Evolutionary conservation across 768 basidiomycete species (phyloP).

Genomic region (Amanita brunnescens): DNA sequence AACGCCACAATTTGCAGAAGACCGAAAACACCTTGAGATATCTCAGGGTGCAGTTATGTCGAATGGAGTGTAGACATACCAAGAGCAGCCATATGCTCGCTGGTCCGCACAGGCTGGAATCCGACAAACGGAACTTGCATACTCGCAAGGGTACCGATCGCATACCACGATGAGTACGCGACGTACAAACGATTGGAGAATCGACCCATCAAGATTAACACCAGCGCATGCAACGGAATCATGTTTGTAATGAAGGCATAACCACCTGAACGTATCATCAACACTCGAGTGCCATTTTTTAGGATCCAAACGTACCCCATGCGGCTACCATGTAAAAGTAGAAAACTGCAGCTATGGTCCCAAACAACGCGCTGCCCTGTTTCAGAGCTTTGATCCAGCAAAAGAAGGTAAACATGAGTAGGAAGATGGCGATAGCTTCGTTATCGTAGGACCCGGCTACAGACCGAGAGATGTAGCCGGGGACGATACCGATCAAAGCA

Average conservation of each 20-base stretch:
- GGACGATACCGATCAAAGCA: conserved; percentile 95
- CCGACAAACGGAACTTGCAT: conserved; percentile 99
- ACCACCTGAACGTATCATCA: conserved; percentile 47
- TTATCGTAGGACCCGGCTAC: conserved; percentile 99
- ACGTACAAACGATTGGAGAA: conserved; percentile 89
- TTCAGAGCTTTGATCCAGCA: conserved; percentile 96
- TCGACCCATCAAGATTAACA: conserved; percentile 92
- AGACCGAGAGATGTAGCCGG: conserved; percentile 97
- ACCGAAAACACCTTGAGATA: conserved; percentile 75
- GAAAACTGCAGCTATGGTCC: conserved; percentile 85
- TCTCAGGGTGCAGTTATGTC: conserved; percentile 2
- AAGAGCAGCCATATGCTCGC: conserved; percentile 97
- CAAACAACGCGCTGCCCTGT: conserved; percentile 86
- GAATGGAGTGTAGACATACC: conserved; percentile 37
- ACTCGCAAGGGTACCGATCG: conserved; percentile 91
- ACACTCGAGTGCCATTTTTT: conserved; percentile 2
- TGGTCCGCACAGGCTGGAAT: conserved; percentile 95
- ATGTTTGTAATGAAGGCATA: conserved; percentile 99
- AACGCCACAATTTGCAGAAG: conserved; percentile 95
- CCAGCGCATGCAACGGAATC: conserved; percentile 95
- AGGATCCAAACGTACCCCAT: conserved; percentile 60
- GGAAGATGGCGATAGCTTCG: conserved; percentile 98
- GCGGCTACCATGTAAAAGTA: conserved; percentile 99
- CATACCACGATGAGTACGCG: conserved; percentile 96
- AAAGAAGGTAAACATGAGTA: conserved; percentile 99